Evolutionary conservation across 2,329 filamentous ascomycete species (phyloP).

Genomic region (Epichloe sylvatica): DNA sequence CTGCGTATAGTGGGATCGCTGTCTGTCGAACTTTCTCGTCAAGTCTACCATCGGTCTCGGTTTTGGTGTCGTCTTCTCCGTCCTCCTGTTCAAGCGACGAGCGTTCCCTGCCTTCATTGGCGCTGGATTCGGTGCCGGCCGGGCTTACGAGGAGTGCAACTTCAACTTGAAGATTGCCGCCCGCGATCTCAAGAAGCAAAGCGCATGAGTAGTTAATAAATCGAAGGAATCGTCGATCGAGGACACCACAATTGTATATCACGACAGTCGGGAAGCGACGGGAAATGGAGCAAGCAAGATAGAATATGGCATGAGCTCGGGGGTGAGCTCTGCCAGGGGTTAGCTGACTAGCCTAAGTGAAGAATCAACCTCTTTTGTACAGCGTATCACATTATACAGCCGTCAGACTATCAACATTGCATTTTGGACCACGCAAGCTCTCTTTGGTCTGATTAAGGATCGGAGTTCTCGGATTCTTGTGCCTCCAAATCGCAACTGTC

Average conservation of each 20-base stretch:
- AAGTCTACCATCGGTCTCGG: conserved; percentile 90
- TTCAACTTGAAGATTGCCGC: conserved; percentile 53
- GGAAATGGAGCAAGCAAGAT: conserved; percentile 7
- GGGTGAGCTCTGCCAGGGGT: not conserved
- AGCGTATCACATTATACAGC: not conserved
- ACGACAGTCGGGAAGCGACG: conserved; percentile 11
- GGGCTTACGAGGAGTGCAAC: conserved; percentile 98
- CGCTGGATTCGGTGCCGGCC: conserved; percentile 84
- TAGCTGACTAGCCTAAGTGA: conserved; percentile 1
- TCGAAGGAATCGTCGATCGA: not conserved
- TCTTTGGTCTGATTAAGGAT: not conserved
- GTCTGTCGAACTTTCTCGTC: conserved; percentile 93
- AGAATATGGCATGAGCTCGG: conserved; percentile 5
- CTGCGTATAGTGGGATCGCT: conserved; percentile 76
- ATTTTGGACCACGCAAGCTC: not conserved
- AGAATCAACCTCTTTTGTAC: conserved; percentile 1
- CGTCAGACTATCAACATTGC: not conserved
- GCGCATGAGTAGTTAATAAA: conserved; percentile 18
- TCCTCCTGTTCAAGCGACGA: conserved; percentile 93
- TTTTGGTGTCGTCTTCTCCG: conserved; percentile 97
- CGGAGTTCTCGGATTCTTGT: conserved; percentile 7
- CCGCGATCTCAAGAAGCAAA: conserved; percentile 40
- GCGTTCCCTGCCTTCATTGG: conserved; percentile 96
- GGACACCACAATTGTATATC: conserved; percentile 13
- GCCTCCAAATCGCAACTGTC: conserved; percentile 8